A percentile compares a stretch with the other conserved stretches of the same genome.
Evolutionary conservation across 164 flowering plant genomes (phyloP).

Genomic region (Amborella trichopoda): DNA sequence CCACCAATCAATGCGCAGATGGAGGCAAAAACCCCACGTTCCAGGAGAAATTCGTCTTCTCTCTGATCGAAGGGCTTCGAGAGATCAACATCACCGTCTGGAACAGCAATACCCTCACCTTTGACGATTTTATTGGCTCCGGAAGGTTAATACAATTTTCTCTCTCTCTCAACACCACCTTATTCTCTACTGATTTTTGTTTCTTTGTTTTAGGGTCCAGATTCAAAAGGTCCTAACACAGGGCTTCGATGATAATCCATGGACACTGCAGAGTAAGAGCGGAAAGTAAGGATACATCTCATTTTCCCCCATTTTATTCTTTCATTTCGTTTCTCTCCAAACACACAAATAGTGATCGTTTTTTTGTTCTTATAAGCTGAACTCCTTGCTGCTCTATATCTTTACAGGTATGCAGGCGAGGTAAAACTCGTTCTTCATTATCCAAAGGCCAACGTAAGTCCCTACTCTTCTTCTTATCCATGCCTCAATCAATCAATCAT

Average conservation of each 20-base stretch:
- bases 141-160: constrained; percentile 47
- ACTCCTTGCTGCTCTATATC: neutral
- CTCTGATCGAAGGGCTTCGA: constrained; percentile 62
- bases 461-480: neutral
- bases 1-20: too few relatives aligned
- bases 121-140: constrained; percentile 71
- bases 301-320: neutral
- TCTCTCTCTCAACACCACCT: neutral
- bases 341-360: neutral
- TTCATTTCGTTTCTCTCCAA: neutral
- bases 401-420: constrained; percentile 73
- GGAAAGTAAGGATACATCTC: constrained; percentile 35
- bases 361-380: neutral
- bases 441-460: constrained; percentile 42
- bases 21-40: constrained; percentile 76
- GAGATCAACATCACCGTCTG: constrained; percentile 59
- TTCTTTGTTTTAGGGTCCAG: constrained; percentile 38
- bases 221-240: constrained; percentile 60
- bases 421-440: constrained; percentile 62
- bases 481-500: neutral
- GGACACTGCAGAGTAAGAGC: constrained; percentile 59
- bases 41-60: constrained; percentile 71
- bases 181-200: neutral
- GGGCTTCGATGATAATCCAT: constrained; percentile 66
- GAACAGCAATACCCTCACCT: constrained; percentile 71